These are phyloP conservation scores for Blastobotrys robertii DNA, from an alignment of 805 yeast genomes.

Conservation along the genomic window DNA sequence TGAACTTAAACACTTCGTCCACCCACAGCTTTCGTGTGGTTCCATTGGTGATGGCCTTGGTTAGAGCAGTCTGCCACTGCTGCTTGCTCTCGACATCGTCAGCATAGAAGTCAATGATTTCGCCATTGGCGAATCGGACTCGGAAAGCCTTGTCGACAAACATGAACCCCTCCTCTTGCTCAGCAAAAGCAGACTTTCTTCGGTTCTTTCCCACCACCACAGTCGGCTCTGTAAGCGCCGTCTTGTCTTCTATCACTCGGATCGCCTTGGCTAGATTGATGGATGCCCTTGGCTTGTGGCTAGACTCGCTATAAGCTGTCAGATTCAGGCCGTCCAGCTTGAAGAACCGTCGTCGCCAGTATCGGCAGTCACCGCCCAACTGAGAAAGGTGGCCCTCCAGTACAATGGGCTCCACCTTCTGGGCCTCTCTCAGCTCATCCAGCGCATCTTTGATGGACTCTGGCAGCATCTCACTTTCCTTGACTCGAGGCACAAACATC, in stretches of 20 bases:
- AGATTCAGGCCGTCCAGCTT: conserved; percentile 62
- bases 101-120: conserved; percentile 76
- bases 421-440: conserved; percentile 12
- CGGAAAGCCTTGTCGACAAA: conserved; percentile 58
- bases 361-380: conserved; percentile 82
- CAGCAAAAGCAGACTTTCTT: conserved; percentile 49
- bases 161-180: conserved; percentile 16
- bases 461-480: conserved; percentile 34
- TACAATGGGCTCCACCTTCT: conserved; percentile 22
- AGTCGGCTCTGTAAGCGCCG: conserved; percentile 19
- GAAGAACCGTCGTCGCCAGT: conserved; percentile 66
- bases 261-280: conserved; percentile 66
- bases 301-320: conserved; percentile 64
- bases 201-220: conserved; percentile 20
- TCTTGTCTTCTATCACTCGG: conserved; percentile 38
- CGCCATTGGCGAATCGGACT: conserved; percentile 67
- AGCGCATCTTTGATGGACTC: conserved; percentile 41
- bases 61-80: conserved; percentile 53
- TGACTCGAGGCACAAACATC: conserved; percentile 50
- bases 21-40: conserved; percentile 14
- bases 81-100: conserved; percentile 51
- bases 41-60: conserved; percentile 5
- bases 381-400: conserved; percentile 70
- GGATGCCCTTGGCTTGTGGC: conserved; percentile 52
- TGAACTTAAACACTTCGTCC: conserved; percentile 23